A percentile compares a stretch with the other conserved stretches of the same genome.
phyloP scores from a whole-genome alignment of 164 flowering plant genomes.

The Houttuynia cordata region DNA sequence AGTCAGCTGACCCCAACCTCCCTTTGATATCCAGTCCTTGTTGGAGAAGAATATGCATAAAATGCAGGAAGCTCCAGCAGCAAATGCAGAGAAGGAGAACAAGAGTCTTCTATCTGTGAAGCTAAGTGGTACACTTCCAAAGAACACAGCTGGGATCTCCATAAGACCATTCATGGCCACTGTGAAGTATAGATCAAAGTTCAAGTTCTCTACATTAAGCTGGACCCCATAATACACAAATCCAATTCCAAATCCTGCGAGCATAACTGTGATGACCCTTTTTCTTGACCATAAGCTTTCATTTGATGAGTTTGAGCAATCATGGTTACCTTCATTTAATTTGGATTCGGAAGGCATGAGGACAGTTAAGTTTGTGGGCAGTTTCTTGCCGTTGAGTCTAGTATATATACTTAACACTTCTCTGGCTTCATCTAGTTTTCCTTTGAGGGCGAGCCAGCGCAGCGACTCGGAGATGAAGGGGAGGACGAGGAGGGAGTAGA shows the following conservation, averaged over 20 bases:
- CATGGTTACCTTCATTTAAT: not conserved
- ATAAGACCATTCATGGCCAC: conserved; percentile 41
- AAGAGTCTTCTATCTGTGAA: conserved; percentile 27
- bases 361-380: conserved; percentile 28
- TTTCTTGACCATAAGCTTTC: conserved; percentile 35
- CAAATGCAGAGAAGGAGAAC: conserved; percentile 23
- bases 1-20: conserved; percentile 28
- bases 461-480: conserved; percentile 56
- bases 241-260: conserved; percentile 47
- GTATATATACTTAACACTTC: conserved; percentile 31
- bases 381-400: conserved; percentile 28
- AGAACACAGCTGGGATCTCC: conserved; percentile 55
- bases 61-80: conserved; percentile 41
- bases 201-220: conserved; percentile 44
- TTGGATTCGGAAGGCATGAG: conserved; percentile 13
- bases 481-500: conserved; percentile 29
- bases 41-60: conserved; percentile 29
- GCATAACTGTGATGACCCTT: conserved; percentile 35
- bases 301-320: not conserved
- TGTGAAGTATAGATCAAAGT: conserved; percentile 41
- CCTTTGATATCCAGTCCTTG: conserved; percentile 4
- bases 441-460: conserved; percentile 43
- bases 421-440: conserved; percentile 36
- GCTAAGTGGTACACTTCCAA: conserved; percentile 33
- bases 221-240: conserved; percentile 55